These are phyloP conservation scores for Allomyces arbusculus DNA, from an alignment of 192 early-diverging fungal species.

Conservation along the genomic window DNA sequence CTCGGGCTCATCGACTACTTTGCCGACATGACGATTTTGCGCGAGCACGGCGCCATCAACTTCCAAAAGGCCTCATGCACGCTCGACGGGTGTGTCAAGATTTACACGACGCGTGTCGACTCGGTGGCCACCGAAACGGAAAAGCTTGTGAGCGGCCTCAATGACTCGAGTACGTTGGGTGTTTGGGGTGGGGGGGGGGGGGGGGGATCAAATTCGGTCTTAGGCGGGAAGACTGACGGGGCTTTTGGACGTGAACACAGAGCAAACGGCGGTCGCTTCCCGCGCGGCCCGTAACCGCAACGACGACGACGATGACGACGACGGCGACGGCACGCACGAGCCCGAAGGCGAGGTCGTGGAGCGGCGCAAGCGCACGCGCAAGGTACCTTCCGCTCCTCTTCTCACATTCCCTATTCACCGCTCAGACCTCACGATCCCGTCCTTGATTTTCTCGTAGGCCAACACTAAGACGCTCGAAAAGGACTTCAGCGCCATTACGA, in stretches of 20 bases:
- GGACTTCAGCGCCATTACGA: slow-evolving; percentile 51
- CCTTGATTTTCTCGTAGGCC: neutral
- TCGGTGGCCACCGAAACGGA: slow-evolving; percentile 84
- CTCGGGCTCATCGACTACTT: slow-evolving; percentile 97
- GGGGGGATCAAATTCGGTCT: too few relatives aligned
- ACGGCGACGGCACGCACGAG: slow-evolving; percentile 11
- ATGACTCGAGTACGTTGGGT: slow-evolving; percentile 33
- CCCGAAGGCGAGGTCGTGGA: neutral
- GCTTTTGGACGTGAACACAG: neutral
- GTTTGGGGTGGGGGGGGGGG: too few relatives aligned
- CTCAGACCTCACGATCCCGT: too few relatives aligned
- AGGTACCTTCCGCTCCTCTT: neutral
- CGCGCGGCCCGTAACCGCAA: slow-evolving; percentile 1
- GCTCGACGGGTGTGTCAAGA: slow-evolving; percentile 88
- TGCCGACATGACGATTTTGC: slow-evolving; percentile 77
- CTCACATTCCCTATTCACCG: too few relatives aligned
- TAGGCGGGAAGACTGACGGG: too few relatives aligned
- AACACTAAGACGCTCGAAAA: slow-evolving; percentile 49
- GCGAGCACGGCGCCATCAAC: slow-evolving; percentile 93
- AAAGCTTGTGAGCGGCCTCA: slow-evolving; percentile 67
- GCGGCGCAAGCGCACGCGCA: neutral
- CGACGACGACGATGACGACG: slow-evolving; percentile 26
- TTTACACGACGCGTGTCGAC: slow-evolving; percentile 91
- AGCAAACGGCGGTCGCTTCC: neutral
- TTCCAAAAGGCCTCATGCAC: slow-evolving; percentile 96